These are phyloP conservation scores for carrot (Daucus carota) DNA, from an alignment of 129 eudicot genomes.

Conservation along the genomic window DH1_v3.0 NC_030386.2:30781501-30782000, in stretches of 20 bases:
- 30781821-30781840: conserved; percentile 82
- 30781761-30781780: background rate
- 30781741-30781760: background rate
- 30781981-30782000: background rate
- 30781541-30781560: conserved; percentile 99
- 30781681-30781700: conserved; percentile 15
- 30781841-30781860: conserved; percentile 92
- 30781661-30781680: conserved; percentile 21
- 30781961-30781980: background rate
- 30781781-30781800: background rate
- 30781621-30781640: conserved; percentile 97
- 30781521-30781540: conserved; percentile 98
- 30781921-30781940: conserved; percentile 38
- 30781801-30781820: background rate
- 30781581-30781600: conserved; percentile 88
- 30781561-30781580: conserved; percentile 95
- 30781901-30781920: conserved; percentile 96
- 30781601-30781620: conserved; percentile 94
- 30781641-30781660: conserved; percentile 92
- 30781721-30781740: too few relatives aligned
- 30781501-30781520: conserved; percentile 98
- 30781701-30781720: background rate
- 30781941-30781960: background rate
- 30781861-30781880: conserved; percentile 81
- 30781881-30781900: conserved; percentile 96